Conservation (phyloP, 23 red algal species). For the Gracilaria caudata region DNA sequence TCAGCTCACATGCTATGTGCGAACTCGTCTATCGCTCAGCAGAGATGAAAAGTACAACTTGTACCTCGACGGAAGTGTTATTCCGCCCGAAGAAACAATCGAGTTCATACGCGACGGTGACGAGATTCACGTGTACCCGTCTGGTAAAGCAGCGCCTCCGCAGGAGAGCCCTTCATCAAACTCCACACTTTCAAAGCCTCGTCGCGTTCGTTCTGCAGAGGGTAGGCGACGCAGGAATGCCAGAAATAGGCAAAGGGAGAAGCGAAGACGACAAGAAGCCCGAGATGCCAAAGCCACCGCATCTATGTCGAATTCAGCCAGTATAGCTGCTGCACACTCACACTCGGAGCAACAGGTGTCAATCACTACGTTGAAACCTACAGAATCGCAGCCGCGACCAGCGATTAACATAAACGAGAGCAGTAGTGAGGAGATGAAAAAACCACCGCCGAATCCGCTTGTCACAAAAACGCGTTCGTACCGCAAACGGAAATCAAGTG, state of each 20-base stretch:
- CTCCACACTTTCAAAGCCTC: neutral
- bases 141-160: neutral
- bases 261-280: neutral
- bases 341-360: neutral
- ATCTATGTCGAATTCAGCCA: neutral
- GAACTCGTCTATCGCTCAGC: neutral
- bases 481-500: no score
- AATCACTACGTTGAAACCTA: neutral
- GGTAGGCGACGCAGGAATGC: constrained; percentile 24
- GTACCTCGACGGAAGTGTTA: constrained; percentile 21
- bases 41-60: neutral
- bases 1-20: constrained; percentile 10
- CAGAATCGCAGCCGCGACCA: neutral
- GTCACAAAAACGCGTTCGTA: neutral
- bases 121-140: constrained; percentile 6
- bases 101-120: constrained; percentile 19
- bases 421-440: neutral
- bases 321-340: neutral
- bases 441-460: neutral
- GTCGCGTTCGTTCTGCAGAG: constrained; percentile 4
- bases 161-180: neutral
- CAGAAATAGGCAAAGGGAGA: constrained; percentile 36
- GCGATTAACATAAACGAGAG: neutral
- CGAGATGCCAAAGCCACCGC: neutral
- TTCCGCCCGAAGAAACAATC: constrained; percentile 26